Evolutionary conservation across 805 yeast genomes (phyloP).

Genomic region (Spencermartinsiella europaea): DNA sequence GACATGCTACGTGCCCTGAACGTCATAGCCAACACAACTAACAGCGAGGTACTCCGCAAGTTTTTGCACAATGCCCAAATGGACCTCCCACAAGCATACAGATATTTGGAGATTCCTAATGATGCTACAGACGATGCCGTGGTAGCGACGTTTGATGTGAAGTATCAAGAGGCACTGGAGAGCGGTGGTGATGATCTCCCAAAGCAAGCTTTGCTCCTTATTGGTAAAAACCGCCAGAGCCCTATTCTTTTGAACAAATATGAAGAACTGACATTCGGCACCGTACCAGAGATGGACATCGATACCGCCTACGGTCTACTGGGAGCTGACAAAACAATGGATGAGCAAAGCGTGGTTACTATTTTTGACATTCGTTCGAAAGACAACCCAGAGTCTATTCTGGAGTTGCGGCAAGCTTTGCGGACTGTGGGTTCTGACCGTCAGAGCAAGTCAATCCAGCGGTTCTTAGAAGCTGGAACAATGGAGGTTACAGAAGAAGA

Average conservation of each 20-base stretch:
- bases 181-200: conserved; percentile 16
- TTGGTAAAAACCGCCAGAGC: conserved; percentile 29
- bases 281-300: conserved; percentile 21
- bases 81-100: conserved; percentile 47
- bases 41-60: conserved; percentile 11
- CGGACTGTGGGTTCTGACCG: conserved; percentile 49
- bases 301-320: conserved; percentile 45
- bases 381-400: conserved; percentile 44
- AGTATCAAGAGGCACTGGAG: conserved; percentile 42
- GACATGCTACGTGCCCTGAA: conserved; percentile 16
- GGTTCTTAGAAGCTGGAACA: conserved; percentile 62
- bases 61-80: conserved; percentile 41
- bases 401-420: conserved; percentile 53
- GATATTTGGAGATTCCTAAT: conserved; percentile 44
- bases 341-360: conserved; percentile 52
- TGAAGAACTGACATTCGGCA: conserved; percentile 23
- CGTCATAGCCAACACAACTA: conserved; percentile 16
- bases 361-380: conserved; percentile 45
- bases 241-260: conserved; percentile 25
- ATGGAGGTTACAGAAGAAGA: conserved; percentile 19
- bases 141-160: conserved; percentile 66
- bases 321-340: conserved; percentile 46
- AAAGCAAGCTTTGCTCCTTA: conserved; percentile 25
- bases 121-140: conserved; percentile 65
- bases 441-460: conserved; percentile 49